Percentiles rank a stretch among this genome's conserved stretches.
Conservation (phyloP, 495 filamentous ascomycete species). For the Jackrogersella minutella region DNA sequence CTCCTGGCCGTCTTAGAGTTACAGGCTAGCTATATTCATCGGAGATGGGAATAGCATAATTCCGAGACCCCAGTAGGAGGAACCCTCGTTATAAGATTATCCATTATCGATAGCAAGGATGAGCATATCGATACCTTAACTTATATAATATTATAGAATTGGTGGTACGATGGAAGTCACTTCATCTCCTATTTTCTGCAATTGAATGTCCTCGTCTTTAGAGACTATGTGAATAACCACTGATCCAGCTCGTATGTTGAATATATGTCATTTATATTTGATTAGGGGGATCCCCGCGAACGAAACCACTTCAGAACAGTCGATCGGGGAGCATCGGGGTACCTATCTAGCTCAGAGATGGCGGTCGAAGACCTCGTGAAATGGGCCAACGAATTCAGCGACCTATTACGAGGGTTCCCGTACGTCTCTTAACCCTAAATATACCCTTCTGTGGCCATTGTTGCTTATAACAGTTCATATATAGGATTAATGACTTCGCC, state of each 20-base stretch:
- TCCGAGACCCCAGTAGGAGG: no score
- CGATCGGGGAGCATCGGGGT: constrained; percentile 6
- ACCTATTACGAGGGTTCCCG: constrained; percentile 39
- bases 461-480: background rate
- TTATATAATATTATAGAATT: constrained; percentile 12
- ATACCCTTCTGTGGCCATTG: background rate
- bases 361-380: constrained; percentile 34
- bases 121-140: background rate
- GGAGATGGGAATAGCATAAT: no score
- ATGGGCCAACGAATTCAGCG: constrained; percentile 34
- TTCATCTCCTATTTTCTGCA: constrained; percentile 9
- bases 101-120: background rate
- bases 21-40: no score
- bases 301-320: constrained; percentile 12
- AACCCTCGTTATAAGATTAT: no score
- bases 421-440: constrained; percentile 19
- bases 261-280: background rate
- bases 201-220: constrained; percentile 10
- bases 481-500: constrained; percentile 28
- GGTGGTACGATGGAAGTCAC: constrained; percentile 28
- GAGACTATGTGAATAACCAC: constrained; percentile 17
- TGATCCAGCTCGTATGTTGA: background rate
- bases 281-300: background rate
- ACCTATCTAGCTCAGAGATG: constrained; percentile 16
- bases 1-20: no score